A percentile compares a stretch with the other conserved stretches of the same genome.
Evolutionary conservation across 2,329 filamentous ascomycete species (phyloP).

Genomic region (Monosporascus ibericus): DNA sequence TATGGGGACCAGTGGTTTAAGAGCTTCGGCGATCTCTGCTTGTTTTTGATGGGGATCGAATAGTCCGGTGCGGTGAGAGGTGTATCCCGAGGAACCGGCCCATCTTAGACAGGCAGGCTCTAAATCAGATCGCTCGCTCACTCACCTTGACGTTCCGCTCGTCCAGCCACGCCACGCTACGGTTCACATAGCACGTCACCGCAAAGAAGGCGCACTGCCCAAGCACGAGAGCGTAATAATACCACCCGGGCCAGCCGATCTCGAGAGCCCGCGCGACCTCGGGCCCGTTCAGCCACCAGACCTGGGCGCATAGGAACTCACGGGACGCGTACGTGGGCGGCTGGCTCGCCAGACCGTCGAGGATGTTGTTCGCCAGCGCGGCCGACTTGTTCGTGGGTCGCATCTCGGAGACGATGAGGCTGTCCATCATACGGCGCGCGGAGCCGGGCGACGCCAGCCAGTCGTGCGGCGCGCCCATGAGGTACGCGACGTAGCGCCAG

Average conservation of each 20-base stretch:
- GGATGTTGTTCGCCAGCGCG: conserved; percentile 68
- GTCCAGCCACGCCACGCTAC: conserved; percentile 32
- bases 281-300: conserved; percentile 64
- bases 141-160: conserved; percentile 43
- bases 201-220: conserved; percentile 64
- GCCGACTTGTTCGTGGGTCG: conserved; percentile 56
- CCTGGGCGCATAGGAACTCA: conserved; percentile 61
- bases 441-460: conserved; percentile 49
- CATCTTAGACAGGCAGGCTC: too few relatives aligned
- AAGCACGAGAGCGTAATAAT: conserved; percentile 54
- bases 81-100: too few relatives aligned
- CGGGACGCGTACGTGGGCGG: conserved; percentile 60
- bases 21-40: too few relatives aligned
- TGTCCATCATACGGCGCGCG: conserved; percentile 61
- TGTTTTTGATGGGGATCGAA: too few relatives aligned
- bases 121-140: not conserved
- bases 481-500: conserved; percentile 68
- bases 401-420: conserved; percentile 60
- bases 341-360: conserved; percentile 58
- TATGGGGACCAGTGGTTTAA: too few relatives aligned
- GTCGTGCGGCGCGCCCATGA: conserved; percentile 62
- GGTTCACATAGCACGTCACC: conserved; percentile 40
- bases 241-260: conserved; percentile 48
- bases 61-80: too few relatives aligned
- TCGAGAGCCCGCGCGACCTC: conserved; percentile 54